phyloP scores from a whole-genome alignment of 2,329 filamentous ascomycete genomes.

The Aspergillus quadrilineatus region DNA sequence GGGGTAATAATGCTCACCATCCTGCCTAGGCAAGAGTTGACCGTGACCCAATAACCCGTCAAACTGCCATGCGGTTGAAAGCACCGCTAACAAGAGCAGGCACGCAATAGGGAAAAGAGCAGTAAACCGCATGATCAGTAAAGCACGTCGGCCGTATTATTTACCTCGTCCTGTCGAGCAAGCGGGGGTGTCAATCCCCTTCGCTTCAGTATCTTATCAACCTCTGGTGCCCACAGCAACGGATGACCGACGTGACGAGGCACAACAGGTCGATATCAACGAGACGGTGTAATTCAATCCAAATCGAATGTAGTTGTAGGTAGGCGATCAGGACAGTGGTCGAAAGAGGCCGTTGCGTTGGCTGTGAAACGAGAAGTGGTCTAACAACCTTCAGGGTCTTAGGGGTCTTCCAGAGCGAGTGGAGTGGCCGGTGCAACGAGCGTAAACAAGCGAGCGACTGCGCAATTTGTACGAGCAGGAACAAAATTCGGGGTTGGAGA shows the following conservation, averaged over 20 bases:
- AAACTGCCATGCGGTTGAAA: slow-evolving; percentile 33
- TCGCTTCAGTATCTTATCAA: neutral
- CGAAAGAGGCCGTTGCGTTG: neutral
- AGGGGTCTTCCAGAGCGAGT: slow-evolving; percentile 11
- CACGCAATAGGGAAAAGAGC: slow-evolving; percentile 33
- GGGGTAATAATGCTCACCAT: slow-evolving; percentile 21
- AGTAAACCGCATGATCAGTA: slow-evolving; percentile 34
- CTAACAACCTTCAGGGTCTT: slow-evolving; percentile 17
- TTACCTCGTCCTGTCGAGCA: neutral
- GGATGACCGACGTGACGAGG: neutral
- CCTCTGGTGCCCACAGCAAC: slow-evolving; percentile 8
- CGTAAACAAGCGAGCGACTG: slow-evolving; percentile 28
- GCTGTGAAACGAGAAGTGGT: slow-evolving; percentile 23
- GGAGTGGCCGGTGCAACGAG: slow-evolving; percentile 11
- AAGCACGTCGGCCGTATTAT: neutral
- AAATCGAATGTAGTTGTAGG: neutral
- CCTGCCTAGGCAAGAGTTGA: slow-evolving; percentile 25
- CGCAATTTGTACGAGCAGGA: slow-evolving; percentile 1
- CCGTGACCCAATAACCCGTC: slow-evolving; percentile 21
- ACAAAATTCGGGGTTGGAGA: neutral
- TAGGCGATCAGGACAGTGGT: neutral
- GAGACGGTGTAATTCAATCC: neutral
- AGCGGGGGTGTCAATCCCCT: neutral
- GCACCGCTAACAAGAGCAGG: slow-evolving; percentile 32
- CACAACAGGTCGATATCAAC: neutral